A percentile compares a stretch with the other conserved stretches of the same genome.
phyloP scores from a whole-genome alignment of 176 grass and related monocot genomes.

The Hsuehochloa calcarea region DNA sequence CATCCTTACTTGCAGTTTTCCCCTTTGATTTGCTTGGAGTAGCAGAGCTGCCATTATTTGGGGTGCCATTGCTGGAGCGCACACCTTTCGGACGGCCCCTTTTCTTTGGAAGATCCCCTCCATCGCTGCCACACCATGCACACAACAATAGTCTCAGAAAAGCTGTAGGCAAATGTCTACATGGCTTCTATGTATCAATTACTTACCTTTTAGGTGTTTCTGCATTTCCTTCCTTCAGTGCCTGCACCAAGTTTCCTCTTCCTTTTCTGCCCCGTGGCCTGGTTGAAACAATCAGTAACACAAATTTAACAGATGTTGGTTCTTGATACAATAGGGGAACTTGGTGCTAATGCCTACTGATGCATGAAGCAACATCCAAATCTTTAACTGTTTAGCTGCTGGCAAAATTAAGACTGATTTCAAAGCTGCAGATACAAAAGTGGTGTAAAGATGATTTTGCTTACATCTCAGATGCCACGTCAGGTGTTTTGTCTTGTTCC shows the following conservation, averaged over 20 bases:
- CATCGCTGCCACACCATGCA: conserved; percentile 32
- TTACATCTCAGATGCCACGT: conserved; percentile 45
- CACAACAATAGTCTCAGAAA: conserved; percentile 25
- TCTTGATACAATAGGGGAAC: background rate
- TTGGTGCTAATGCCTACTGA: background rate
- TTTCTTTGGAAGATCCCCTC: conserved; percentile 45
- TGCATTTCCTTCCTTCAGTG: conserved; percentile 37
- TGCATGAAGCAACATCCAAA: conserved; percentile 29
- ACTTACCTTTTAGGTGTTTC: conserved; percentile 60
- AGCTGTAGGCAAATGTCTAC: background rate
- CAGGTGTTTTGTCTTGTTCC: conserved; percentile 37
- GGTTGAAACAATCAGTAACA: conserved; percentile 27
- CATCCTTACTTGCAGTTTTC: conserved; percentile 42
- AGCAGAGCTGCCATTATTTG: conserved; percentile 21
- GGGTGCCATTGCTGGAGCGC: conserved; percentile 35
- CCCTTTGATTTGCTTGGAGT: conserved; percentile 44
- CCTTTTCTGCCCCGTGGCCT: conserved; percentile 47
- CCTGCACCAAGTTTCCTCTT: conserved; percentile 22
- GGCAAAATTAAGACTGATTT: conserved; percentile 17
- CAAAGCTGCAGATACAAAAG: background rate
- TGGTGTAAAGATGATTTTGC: background rate
- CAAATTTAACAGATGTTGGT: conserved; percentile 12
- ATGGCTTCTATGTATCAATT: background rate
- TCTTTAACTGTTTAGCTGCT: background rate
- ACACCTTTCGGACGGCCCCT: conserved; percentile 61